Base-by-base conservation (phyloP, 257 asterid species). In the Nicotiana undulata region DNA sequence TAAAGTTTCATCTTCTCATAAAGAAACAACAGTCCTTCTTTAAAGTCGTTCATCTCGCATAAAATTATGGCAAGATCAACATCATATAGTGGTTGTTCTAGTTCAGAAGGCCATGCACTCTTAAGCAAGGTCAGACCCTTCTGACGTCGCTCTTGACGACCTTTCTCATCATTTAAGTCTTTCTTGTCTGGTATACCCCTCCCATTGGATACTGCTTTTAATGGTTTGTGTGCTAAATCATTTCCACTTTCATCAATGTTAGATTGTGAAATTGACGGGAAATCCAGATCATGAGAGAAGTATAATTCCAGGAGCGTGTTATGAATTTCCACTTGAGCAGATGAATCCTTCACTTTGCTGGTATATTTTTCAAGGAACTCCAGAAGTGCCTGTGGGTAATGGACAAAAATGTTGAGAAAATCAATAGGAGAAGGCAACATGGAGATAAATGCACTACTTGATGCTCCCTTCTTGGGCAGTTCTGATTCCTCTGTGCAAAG, bases 381-480 rank as follows among this genome's bases (percentile, higher is more conserved):
- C 98, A 95, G 86, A 66, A 95, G 99, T 13, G 99, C 91, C 74
- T 82, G 90, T 24, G 98, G 99, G 81, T 91, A 87, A 76, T 90
- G 95, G 78, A 93, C 92, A 46, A 93, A 93, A 77, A 93, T 91
- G 85, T 89, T 95, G 83, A 92, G 89, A 89, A 95, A 95, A 89
- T 95, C 99, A 85, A 95, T 98, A 67, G 99, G 99, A 76, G 99
- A 95, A 60, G 98, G 98, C 93, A 93, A 85, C 97, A 95, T 93
- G 80, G 99, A 86, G 66, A 93, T 81, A 86, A 89, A 91, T 76
- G 94, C 68, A 64, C 86, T 85, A 49, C 86, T 85, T 61, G 92
- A 83, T 82, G 90, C 83, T 55, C 88, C 89, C 59, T 74, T 89
- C 88, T 86, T 92, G 80, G 84, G 44, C 9, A 84, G 82, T 76